Base-by-base conservation (phyloP, 2,329 filamentous ascomycete genomes). In the Phialophora chinensis region DNA sequence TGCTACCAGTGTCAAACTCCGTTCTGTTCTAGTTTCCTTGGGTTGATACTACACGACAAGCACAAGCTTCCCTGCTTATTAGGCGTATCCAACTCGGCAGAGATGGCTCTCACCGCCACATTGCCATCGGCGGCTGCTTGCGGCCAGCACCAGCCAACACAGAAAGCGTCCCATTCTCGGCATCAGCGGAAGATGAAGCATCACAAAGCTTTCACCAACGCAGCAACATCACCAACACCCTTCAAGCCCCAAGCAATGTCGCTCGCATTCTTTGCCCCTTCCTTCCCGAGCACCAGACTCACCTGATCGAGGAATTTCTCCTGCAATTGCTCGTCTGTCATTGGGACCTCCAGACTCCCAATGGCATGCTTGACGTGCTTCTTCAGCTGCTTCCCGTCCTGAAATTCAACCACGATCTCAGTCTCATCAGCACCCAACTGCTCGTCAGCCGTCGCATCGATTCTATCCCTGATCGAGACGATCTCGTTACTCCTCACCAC, bases 291-390 rank as follows among this genome's bases (percentile, higher is more conserved):
- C 23, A 83, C 77, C 2, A 75, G 71, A 4, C 73, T 68, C 38
- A 79, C 80, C 68, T 86, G 83, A 67, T 83, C 82, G 25, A 82
- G 65, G 60, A 86, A 86, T 72, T 86, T 86, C 57, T 76, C 78
- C 63, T 78, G 75, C 38, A 86, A 70, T 65, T 83, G 78, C 1
- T 73, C 73, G 62, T 82, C 78, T 3, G 76, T 81, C 78, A 86
- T 77, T 0, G 83, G 83, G 17, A 79, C 78, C 64, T 83, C 77
- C 42, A 84, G 69, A 68, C 82, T 85, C 1, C 84, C 84, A 49
- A 85, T 76, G 3, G 83, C 83, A 76, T 85, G 81, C 62, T 79
- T 73, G 44, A 86, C 74, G 71, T 84, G 80, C 68, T 81, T 83
- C 55, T 80, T 76, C 20, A 83, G 60, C 38, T 58, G 55, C 23